Percentiles rank a stretch among this genome's conserved stretches.
Conservation (phyloP, 495 filamentous ascomycete genomes). For the Apodospora peruviana region DNA sequence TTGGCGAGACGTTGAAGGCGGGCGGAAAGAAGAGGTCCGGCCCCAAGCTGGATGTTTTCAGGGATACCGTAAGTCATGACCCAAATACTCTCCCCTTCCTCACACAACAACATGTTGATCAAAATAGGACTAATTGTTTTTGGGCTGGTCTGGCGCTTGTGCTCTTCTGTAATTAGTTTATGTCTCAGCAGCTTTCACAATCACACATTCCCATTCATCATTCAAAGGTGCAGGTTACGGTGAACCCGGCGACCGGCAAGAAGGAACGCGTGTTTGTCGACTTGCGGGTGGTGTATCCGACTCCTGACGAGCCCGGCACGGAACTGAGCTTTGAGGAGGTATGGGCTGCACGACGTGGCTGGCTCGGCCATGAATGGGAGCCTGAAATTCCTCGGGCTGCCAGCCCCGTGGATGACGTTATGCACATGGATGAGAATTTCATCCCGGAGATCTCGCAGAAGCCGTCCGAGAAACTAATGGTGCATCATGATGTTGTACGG, state of each 20-base stretch:
- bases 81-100: conserved; percentile 20
- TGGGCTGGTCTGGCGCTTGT: conserved; percentile 50
- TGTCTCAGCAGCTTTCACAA: conserved; percentile 43
- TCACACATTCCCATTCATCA: conserved; percentile 45
- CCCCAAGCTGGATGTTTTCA: conserved; percentile 87
- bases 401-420: conserved; percentile 16
- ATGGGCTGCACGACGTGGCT: conserved; percentile 71
- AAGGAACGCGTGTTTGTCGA: conserved; percentile 83
- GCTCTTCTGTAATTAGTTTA: conserved; percentile 51
- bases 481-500: conserved; percentile 38
- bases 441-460: conserved; percentile 16
- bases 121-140: conserved; percentile 86
- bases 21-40: conserved; percentile 69
- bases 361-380: conserved; percentile 69
- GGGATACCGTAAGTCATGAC: conserved; percentile 78
- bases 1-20: conserved; percentile 81
- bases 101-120: conserved; percentile 72
- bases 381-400: conserved; percentile 28
- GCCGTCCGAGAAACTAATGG: conserved; percentile 35
- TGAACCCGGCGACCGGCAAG: conserved; percentile 73
- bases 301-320: conserved; percentile 55
- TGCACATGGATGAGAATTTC: conserved; percentile 17
- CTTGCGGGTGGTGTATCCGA: conserved; percentile 76
- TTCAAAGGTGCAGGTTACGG: conserved; percentile 60
- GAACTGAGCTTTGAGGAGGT: conserved; percentile 91